A percentile compares a stretch with the other conserved stretches of the same genome.
phyloP scores from a whole-genome alignment of 108 stramenopile species.

The Fragilariopsis cylindrus region DNA sequence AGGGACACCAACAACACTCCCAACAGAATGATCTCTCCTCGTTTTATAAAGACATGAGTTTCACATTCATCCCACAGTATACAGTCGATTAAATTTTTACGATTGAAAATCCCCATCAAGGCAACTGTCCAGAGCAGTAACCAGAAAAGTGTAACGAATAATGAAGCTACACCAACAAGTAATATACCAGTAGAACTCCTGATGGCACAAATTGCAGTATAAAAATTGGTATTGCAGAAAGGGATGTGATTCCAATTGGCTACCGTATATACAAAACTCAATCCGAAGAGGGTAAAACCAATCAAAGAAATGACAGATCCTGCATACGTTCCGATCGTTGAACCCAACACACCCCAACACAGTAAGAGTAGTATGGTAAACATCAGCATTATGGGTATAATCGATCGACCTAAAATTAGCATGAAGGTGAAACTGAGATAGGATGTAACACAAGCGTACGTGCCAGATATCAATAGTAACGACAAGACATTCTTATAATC shows the following conservation, averaged over 20 bases:
- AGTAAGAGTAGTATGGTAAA: conserved; percentile 37
- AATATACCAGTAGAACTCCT: conserved; percentile 60
- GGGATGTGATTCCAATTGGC: conserved; percentile 66
- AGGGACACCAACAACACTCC: conserved; percentile 50
- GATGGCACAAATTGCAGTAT: conserved; percentile 66
- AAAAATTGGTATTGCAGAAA: conserved; percentile 74
- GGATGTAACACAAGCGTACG: conserved; percentile 37
- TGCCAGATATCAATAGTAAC: conserved; percentile 33
- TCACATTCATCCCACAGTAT: conserved; percentile 16
- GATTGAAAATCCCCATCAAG: conserved; percentile 63
- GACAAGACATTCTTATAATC: conserved; percentile 47
- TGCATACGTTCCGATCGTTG: conserved; percentile 28
- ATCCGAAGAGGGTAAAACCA: conserved; percentile 13
- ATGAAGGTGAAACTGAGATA: conserved; percentile 46
- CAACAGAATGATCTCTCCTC: conserved; percentile 25
- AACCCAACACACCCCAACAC: conserved; percentile 43
- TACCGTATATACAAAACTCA: conserved; percentile 38
- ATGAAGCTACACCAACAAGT: conserved; percentile 42
- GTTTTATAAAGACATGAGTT: conserved; percentile 23
- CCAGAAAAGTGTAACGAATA: conserved; percentile 55
- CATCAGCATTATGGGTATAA: conserved; percentile 47
- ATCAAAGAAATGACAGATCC: conserved; percentile 34
- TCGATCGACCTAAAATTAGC: conserved; percentile 44
- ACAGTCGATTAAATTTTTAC: conserved; percentile 44
- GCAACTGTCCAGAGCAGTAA: conserved; percentile 62